Evolutionary conservation across 805 yeast species (phyloP), one percentile per base, ranked within the genome.

Genomic region (Saturnispora kantuleensis): DNA sequence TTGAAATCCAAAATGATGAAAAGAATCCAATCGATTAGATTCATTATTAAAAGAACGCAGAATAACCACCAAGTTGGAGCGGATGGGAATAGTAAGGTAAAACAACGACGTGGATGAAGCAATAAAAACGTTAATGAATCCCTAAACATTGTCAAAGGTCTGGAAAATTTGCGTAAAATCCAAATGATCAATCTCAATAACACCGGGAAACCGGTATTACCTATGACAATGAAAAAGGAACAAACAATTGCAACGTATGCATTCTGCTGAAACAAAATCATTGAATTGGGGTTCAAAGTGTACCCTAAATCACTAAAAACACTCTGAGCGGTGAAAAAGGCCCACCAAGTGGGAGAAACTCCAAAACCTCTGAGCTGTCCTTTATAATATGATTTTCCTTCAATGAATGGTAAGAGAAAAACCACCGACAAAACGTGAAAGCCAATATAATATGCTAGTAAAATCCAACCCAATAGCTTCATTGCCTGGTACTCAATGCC

Each of bases 21-120:
- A 31, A 93, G 67, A 8, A 90, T 64, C 67, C 88, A 70, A 64
- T 93, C 99, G 8, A 81, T 73, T 2, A 71, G 74, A 59, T 90
- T 90, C 52, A 93, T 64, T 1, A 71, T 71, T 12, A 88, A 71
- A 49, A 93, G 68, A 15, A 89, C 84, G 46, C 77, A 69, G 42
- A 88, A 69, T 37, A 93, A 69, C 96, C 96, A 88, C 95, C 96
- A 87, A 0, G 98, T 90, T 3, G 97, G 95, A 2, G 81, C 79
- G 3, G 90, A 75, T 0, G 98, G 98, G 55, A 93, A 93, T 46
- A 93, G 67, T 47, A 93, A 65, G 3, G 97, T 88, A 58, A 90
- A 93, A 60, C 98, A 93, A 56, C 99, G 83, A 57, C 99, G 79
- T 1, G 99, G 99, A 61, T 93, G 98, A 50, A 89, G 97, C 35